Evolutionary conservation across 331 rosid genomes (phyloP), one percentile per base, ranked within the genome.

Genomic region (Rhamnella rubrinervis): DNA sequence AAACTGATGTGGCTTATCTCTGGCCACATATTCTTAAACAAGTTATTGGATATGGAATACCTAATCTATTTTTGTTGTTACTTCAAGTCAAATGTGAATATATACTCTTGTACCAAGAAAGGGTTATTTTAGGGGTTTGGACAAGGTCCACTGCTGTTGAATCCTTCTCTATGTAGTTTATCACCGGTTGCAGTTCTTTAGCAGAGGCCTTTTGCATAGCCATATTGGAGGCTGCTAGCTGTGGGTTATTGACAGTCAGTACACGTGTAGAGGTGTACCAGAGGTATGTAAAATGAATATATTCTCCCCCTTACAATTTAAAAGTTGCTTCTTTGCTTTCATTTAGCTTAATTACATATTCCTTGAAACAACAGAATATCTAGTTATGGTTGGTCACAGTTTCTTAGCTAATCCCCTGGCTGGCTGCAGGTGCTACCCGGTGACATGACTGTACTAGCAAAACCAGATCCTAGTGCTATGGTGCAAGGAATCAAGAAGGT

Each of bases 171-270:
- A 66, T 75, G 26, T 20, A 25, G 14, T 15, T 73, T 47, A 40
- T 60, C 2, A 19, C 63, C 44, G 20, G 21, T 80, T 72, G 71
- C 90, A 91, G 97, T 80, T 93, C 98, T n/a, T 87, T 93, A 50
- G 91, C 96, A 7, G 96, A 93, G 83, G 96, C 98, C 62, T 93
- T 93, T 78, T 93, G 98, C 81, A 93, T 91, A 81, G 98, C 97
- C 83, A 93, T 91, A 74, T 68, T 88, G 78, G 97, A 91, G 84
- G 96, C 97, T 73, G 98, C 97, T 59, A 93, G 97, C 82, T 91
- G 97, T 78, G 97, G 97, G 60, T 87, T 93, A 79, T 84, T 88
- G 70, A 93, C 96, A 0, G 98, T 93, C 77, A 93, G 97, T 84
- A 88, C 96, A 8, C 87, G 95, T 23, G 96, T 91, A 20, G 97